Conservation (phyloP, 371 early-diverging fungal genomes). For the Rhizomucor pusillus region DNA sequence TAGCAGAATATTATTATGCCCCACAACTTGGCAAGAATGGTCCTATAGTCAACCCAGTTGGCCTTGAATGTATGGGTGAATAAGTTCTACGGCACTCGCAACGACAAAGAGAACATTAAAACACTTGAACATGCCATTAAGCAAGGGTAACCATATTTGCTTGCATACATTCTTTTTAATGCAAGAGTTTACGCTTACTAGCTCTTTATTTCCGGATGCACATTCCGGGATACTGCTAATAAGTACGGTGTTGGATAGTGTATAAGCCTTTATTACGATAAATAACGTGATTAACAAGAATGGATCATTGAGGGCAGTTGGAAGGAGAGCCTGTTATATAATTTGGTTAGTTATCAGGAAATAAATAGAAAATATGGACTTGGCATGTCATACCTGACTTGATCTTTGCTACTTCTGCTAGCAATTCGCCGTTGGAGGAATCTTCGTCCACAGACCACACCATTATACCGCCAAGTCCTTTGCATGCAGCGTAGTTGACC, state of each 20-base stretch:
- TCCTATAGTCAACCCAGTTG: conserved; percentile 9
- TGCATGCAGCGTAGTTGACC: conserved; percentile 36
- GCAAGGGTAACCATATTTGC: conserved; percentile 10
- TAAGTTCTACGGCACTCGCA: conserved; percentile 15
- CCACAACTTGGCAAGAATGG: background rate
- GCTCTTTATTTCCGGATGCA: conserved; percentile 8
- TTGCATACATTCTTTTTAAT: background rate
- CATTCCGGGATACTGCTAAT: conserved; percentile 30
- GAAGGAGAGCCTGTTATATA: no score
- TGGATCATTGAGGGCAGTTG: no score
- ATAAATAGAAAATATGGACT: no score
- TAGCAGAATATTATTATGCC: background rate
- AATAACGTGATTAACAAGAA: no score
- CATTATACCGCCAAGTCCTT: conserved; percentile 52
- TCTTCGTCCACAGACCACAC: conserved; percentile 48
- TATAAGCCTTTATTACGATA: no score
- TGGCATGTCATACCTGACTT: conserved; percentile 16
- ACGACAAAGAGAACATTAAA: conserved; percentile 29
- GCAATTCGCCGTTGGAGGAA: conserved; percentile 19
- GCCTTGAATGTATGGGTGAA: conserved; percentile 27
- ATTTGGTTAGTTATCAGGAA: no score
- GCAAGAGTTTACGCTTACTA: background rate
- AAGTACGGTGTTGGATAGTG: conserved; percentile 21
- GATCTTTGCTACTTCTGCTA: conserved; percentile 19
- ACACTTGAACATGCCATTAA: conserved; percentile 30